Evolutionary conservation across 169 alveolate species (phyloP).

Genomic region (Pseudocohnilembus persalinus): DNA sequence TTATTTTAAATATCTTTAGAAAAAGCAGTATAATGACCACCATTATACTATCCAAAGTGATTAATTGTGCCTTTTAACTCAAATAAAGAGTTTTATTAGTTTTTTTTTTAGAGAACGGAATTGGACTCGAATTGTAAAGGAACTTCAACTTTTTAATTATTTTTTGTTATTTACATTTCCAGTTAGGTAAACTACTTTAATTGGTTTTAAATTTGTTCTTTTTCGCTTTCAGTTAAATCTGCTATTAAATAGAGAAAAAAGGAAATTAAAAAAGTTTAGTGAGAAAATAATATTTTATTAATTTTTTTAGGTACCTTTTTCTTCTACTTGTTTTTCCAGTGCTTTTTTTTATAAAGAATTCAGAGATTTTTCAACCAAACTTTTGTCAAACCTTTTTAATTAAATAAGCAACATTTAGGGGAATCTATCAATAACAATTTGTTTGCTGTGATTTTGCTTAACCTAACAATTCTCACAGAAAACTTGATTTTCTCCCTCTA

Average conservation of each 20-base stretch:
- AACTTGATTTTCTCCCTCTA: background rate
- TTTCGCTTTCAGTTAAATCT: background rate
- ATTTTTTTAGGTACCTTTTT: background rate
- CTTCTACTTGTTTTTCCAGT: background rate
- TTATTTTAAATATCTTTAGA: conserved; percentile 24
- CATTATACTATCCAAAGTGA: conserved; percentile 51
- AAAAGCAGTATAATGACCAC: conserved; percentile 54
- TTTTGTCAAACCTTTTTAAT: background rate
- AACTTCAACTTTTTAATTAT: background rate
- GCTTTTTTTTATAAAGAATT: background rate
- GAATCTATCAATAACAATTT: too few relatives aligned
- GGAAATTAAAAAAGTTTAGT: too few relatives aligned
- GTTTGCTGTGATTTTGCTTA: background rate
- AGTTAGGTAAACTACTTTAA: too few relatives aligned
- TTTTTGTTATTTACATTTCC: background rate
- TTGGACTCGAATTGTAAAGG: background rate
- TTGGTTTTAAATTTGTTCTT: background rate
- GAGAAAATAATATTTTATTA: too few relatives aligned
- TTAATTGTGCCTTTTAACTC: conserved; percentile 51
- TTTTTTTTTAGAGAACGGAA: background rate
- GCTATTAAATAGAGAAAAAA: too few relatives aligned
- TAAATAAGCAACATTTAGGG: background rate
- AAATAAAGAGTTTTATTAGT: conserved; percentile 27
- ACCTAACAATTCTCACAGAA: background rate
- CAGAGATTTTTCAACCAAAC: background rate